Conservation (phyloP, 192 early-diverging fungal genomes). For the Coemansia aciculifera region DNA sequence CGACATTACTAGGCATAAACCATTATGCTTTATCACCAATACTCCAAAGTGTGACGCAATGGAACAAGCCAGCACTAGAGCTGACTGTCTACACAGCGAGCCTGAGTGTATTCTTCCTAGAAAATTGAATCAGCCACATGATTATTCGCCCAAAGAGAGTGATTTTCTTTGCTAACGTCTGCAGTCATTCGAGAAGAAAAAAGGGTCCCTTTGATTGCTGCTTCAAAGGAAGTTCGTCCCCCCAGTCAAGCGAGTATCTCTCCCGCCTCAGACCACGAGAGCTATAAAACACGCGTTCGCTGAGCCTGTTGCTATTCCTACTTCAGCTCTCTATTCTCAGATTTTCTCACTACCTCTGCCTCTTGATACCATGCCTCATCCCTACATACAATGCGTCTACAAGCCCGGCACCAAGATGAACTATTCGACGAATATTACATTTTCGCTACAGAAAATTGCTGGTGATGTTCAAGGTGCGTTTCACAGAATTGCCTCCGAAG, state of each 20-base stretch:
- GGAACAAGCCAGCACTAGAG: not conserved
- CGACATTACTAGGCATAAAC: no score
- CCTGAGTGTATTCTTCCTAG: not conserved
- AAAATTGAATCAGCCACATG: not conserved
- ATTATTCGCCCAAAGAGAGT: not conserved
- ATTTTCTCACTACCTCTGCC: not conserved
- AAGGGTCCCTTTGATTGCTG: not conserved
- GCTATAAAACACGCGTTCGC: not conserved
- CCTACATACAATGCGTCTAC: slow-evolving; percentile 1
- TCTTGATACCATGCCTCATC: not conserved
- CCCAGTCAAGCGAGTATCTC: not conserved
- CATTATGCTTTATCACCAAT: no score
- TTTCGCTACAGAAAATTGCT: not conserved
- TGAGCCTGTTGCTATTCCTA: not conserved
- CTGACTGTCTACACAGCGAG: not conserved
- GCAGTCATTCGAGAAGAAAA: not conserved
- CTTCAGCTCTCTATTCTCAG: not conserved
- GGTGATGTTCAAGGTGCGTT: not conserved
- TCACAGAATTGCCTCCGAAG: not conserved
- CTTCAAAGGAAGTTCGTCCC: not conserved
- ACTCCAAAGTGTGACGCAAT: not conserved
- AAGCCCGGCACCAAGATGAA: not conserved
- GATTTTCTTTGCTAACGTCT: not conserved
- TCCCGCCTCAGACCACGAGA: not conserved
- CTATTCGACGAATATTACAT: not conserved